These are phyloP conservation scores for Russula emetica DNA, from an alignment of 768 basidiomycete species.

Conservation along the genomic window DNA sequence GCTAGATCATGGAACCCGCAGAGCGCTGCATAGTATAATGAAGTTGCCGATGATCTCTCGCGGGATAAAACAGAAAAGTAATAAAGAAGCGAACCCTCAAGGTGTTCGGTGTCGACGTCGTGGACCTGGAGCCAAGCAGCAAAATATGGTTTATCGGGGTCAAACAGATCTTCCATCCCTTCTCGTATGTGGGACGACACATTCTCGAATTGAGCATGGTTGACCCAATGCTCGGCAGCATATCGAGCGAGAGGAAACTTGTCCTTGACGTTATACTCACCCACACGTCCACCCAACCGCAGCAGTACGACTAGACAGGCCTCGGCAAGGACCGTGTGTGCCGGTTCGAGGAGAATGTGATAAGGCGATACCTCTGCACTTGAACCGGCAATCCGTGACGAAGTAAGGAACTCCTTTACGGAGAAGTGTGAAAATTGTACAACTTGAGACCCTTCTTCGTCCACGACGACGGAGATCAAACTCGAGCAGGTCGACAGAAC, in stretches of 20 bases:
- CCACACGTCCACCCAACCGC: not conserved
- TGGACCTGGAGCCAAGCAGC: not conserved
- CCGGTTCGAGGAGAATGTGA: not conserved
- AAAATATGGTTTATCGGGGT: not conserved
- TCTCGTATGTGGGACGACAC: not conserved
- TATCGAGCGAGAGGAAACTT: not conserved
- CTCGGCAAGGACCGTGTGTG: not conserved
- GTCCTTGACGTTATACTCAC: not conserved
- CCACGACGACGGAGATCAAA: not conserved
- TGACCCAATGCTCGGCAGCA: not conserved
- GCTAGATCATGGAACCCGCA: not conserved
- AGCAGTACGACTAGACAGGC: not conserved
- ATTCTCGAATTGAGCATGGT: not conserved
- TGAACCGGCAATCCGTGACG: not conserved
- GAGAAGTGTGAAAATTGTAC: constrained; percentile 9
- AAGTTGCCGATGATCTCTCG: not conserved
- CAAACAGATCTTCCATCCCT: not conserved
- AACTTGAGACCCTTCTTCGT: not conserved
- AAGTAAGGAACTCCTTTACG: constrained; percentile 7
- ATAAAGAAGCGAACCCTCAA: accelerated
- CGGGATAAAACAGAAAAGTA: accelerated
- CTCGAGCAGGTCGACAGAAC: not conserved
- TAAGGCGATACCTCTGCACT: not conserved
- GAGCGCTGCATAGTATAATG: not conserved
- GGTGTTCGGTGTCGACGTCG: not conserved